phyloP scores from a whole-genome alignment of 768 basidiomycete genomes.

The Collybia mongolica region DNA sequence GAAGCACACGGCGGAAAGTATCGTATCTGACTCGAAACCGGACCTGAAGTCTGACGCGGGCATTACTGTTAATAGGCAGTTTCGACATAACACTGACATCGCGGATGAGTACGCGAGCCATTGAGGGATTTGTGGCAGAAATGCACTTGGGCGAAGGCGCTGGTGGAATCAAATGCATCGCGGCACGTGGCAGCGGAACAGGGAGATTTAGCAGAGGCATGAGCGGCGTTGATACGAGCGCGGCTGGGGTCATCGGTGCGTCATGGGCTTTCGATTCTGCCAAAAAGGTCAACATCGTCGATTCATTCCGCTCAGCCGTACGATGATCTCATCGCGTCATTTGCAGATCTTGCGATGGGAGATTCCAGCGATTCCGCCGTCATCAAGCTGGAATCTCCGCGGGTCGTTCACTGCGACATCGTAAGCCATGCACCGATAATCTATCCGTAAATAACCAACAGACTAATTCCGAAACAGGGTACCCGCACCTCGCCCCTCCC shows the following conservation, averaged over 20 bases:
- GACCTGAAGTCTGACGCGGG: not conserved
- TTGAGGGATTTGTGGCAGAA: conserved; percentile 73
- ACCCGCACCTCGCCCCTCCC: conserved; percentile 61
- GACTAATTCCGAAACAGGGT: conserved; percentile 19
- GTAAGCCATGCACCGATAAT: not conserved
- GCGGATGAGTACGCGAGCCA: conserved; percentile 55
- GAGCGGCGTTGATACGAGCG: conserved; percentile 12
- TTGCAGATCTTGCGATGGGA: conserved; percentile 78
- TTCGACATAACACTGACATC: conserved; percentile 67
- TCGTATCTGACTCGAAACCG: not conserved
- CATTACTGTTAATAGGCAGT: conserved; percentile 36
- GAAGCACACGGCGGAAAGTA: conserved; percentile 40
- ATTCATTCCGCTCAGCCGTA: not conserved
- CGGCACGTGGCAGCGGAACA: conserved; percentile 46
- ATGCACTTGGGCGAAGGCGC: conserved; percentile 76
- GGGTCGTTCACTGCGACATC: conserved; percentile 60
- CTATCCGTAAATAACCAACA: not conserved
- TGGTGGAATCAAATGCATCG: conserved; percentile 68
- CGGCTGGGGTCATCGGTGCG: conserved; percentile 34
- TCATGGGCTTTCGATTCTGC: conserved; percentile 82
- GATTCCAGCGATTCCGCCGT: conserved; percentile 63
- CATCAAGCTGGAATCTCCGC: conserved; percentile 68
- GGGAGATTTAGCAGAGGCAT: conserved; percentile 24
- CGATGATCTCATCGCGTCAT: conserved; percentile 1
- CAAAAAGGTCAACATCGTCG: conserved; percentile 44